Base-by-base conservation (phyloP, 1,284 basidiomycete species). In the Ganoderma multipileum region DNA sequence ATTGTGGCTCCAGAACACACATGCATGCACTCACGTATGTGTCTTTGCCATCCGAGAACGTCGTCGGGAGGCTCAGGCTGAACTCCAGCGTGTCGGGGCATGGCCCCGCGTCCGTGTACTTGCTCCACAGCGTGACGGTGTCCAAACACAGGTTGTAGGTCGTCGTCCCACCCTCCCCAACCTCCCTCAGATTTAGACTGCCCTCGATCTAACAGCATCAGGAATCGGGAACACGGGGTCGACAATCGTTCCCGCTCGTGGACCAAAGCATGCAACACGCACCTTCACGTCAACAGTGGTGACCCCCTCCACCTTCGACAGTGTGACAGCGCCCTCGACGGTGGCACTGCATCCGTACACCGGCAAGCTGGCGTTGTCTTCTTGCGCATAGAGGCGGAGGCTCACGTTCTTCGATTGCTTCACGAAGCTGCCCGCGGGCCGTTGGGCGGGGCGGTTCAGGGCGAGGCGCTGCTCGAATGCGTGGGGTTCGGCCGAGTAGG, bases 231-330 rank as follows among this genome's bases (percentile, higher is more conserved):
- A n/a, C 12, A 20, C 20, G 8, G 26, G 41, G 41, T 44, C 39
- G 16, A 9, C 39, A n/a, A 44, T 30, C 59, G 30, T 28, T 39
- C 36, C 26, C n/a, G 9, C 20, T 33, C 54, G 52, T 54, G 44
- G 18, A 42, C 30, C 8, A 18, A 14, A 30, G 57, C 47, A 57
- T 28, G 28, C 30, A 54, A 36, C 61, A 67, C 82, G 57, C 69
- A 87, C 91, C 83, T 90, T 88, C 58, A 90, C 83, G 71, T 91
- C 90, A 38, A 93, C 88, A 38, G 84, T 85, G 2, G 82, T 82
- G 33, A 92, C 79, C 33, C 84, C 84, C 14, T 89, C 88, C 1
- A 83, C 78, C 79, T 89, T 91, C 62, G 77, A 73, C 30, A 92
- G 74, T 36, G 89, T 86, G 23, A 93, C 80, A 1, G 76, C 79